Conservation (phyloP, 208 protist genomes). For the Crithidia acanthocephali region DNA sequence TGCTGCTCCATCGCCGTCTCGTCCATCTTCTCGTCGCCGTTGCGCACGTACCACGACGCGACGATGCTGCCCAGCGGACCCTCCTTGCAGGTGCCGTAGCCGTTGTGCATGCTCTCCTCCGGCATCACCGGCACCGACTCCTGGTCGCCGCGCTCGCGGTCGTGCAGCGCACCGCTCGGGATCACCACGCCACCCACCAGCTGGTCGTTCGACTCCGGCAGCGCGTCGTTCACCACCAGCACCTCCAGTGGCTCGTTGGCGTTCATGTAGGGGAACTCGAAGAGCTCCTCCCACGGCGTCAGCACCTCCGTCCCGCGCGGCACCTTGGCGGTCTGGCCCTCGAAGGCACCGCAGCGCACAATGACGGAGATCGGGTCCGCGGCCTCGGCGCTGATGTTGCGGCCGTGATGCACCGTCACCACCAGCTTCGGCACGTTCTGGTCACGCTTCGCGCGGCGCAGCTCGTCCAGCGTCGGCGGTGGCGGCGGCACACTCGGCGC, state of each 20-base stretch:
- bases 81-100: constrained; percentile 64
- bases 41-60: constrained; percentile 85
- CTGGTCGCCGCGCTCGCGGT: constrained; percentile 73
- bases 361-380: constrained; percentile 78
- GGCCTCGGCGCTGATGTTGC: constrained; percentile 61
- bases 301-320: constrained; percentile 63
- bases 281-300: constrained; percentile 89
- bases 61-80: constrained; percentile 77
- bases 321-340: constrained; percentile 87
- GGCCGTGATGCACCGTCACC: constrained; percentile 88
- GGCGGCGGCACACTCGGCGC: constrained; percentile 61
- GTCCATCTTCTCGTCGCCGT: constrained; percentile 60
- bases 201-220: constrained; percentile 61
- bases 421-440: constrained; percentile 70
- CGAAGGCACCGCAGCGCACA: constrained; percentile 89
- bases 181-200: constrained; percentile 78
- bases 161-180: constrained; percentile 66
- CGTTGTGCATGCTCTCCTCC: constrained; percentile 61
- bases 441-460: constrained; percentile 49
- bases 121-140: constrained; percentile 76
- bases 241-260: constrained; percentile 79
- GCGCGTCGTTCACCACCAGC: constrained; percentile 78
- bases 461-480: constrained; percentile 71
- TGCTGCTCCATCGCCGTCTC: constrained; percentile 58
- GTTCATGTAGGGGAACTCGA: constrained; percentile 90